Base-by-base conservation (phyloP, 345 rosid species). In the Pseudoturritis turrita region DNA sequence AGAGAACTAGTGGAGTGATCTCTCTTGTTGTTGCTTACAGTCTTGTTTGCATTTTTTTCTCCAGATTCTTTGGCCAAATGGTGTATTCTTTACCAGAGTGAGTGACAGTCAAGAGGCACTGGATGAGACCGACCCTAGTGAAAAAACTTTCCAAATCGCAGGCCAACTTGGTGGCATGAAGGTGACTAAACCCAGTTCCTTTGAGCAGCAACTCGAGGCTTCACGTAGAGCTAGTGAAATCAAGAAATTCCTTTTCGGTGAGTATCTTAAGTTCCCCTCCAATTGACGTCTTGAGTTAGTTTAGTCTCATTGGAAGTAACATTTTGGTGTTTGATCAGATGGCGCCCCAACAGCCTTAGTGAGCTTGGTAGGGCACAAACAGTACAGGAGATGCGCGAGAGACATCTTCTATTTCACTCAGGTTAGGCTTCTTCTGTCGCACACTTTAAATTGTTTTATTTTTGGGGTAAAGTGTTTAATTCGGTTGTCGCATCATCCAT, bases 371-470 rank as follows among this genome's bases (percentile, higher is more conserved):
- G 99, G 99, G 78, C 63, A 49, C 26, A 96, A 89, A 29, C 99
- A 96, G 68, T 96, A 96, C 84, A 88, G 83, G 73, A 89, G 96
- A 11, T 88, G 99, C 68, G 96, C 98, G 4, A 83, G 86, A 81
- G 99, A 92, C 77, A 92, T 96, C 59, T 96, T 84, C 78, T 87
- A 85, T 75, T 96, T 96, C 82, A 90, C 96, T 62, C 99, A 96
- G 98, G 99, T 96, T 50, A 39, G 44, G 39, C 54, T 45, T 64
- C 25, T 26, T 43, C 29, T 33, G 2, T 13, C 40, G 36, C 21
- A 55, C 59, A 17, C 19, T 39, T n/a, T 28, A 1, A 9, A 12
- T 14, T 33, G 10, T 36, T 58, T 33, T 12, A 2, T 37, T 36
- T 8, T n/a, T 44, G 5, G 53, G 13, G 13, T 23, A 15, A 57